Evolutionary conservation across 1,284 basidiomycete genomes (phyloP).

Genomic region (Termitomyces sp.): DNA sequence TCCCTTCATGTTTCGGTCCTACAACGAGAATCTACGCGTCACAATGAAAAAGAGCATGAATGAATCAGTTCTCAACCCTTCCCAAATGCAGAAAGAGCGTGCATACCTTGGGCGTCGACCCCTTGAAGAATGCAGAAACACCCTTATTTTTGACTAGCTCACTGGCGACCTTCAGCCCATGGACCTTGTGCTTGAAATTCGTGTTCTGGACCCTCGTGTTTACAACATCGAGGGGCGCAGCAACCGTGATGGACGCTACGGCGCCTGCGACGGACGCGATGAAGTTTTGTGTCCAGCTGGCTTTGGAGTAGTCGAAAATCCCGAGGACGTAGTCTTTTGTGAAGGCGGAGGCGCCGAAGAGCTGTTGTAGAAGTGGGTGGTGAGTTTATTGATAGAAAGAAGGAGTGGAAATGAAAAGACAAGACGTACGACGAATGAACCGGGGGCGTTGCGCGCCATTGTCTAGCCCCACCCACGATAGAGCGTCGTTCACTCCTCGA

Average conservation of each 20-base stretch:
- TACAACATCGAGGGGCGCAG: constrained; percentile 93
- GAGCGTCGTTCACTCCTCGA: constrained; percentile 87
- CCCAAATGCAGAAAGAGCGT: neutral
- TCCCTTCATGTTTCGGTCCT: constrained; percentile 94
- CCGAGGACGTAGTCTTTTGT: constrained; percentile 94
- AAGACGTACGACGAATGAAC: constrained; percentile 85
- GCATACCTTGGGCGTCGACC: constrained; percentile 86
- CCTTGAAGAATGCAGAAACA: constrained; percentile 88
- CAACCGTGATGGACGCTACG: constrained; percentile 92
- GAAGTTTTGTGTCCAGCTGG: constrained; percentile 96
- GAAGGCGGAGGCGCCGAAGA: constrained; percentile 93
- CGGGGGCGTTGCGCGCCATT: constrained; percentile 95
- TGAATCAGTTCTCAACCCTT: neutral
- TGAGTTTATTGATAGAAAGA: neutral
- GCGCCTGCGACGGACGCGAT: constrained; percentile 92
- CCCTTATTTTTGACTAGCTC: constrained; percentile 92
- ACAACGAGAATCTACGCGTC: constrained; percentile 83
- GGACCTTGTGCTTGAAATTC: constrained; percentile 92
- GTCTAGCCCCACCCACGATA: constrained; percentile 99
- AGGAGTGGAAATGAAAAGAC: neutral
- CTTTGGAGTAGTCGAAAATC: constrained; percentile 84
- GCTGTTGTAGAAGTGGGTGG: constrained; percentile 45
- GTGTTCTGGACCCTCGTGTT: constrained; percentile 98
- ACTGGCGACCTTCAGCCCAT: constrained; percentile 81
- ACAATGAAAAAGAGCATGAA: no score